Base-by-base conservation (phyloP, 2,329 filamentous ascomycete genomes). In the Keithomyces neogunnii region DNA sequence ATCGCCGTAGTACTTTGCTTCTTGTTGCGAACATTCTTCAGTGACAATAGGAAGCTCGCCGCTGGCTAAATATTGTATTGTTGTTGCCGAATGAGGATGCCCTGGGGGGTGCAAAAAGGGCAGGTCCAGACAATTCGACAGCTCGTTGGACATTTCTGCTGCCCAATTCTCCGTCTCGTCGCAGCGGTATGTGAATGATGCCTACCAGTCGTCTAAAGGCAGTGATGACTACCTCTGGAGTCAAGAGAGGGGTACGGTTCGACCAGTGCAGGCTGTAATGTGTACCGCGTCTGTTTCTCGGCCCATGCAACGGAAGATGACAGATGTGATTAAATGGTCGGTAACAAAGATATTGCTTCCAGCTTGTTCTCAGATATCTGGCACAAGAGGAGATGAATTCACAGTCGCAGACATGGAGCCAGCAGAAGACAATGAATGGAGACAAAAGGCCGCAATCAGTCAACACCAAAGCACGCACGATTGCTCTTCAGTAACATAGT, bases 1-100 rank as follows among this genome's bases (percentile, higher is more conserved):
- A 32, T 60, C 57, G 32, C 56, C 56, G n/a, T 53, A 51, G 26
- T 52, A 54, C 47, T 52, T 57, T 29, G 50, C 43, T 29, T 58
- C 54, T n/a, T 52, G 53, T 31, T 53, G 48, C 9, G 43, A 31
- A 9, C 38, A 19, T 3, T 55, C 50, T 9, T 59, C 53, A 10
- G 47, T 46, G 2, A 54, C 26, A n/a, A 56, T 48, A 29, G 54
- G 54, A 43, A 54, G 50, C 35, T 57, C 55, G 32, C 55, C 52
- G 28, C 43, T 53, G 33, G 47, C 45, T 9, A 57, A 43, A 47
- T 54, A 55, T n/a, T 51, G 53, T 31, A 55, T 51, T 13, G 38
- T 42, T 26, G 54, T 48, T 4, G 49, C 47, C 11, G 50, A 48
- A 28, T 52, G 50, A 33, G 48, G 50, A 31, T 49, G 46, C 13